These are phyloP conservation scores for Exophiala sideris DNA, from an alignment of 2,329 filamentous ascomycete genomes.

Conservation along the genomic window DNA sequence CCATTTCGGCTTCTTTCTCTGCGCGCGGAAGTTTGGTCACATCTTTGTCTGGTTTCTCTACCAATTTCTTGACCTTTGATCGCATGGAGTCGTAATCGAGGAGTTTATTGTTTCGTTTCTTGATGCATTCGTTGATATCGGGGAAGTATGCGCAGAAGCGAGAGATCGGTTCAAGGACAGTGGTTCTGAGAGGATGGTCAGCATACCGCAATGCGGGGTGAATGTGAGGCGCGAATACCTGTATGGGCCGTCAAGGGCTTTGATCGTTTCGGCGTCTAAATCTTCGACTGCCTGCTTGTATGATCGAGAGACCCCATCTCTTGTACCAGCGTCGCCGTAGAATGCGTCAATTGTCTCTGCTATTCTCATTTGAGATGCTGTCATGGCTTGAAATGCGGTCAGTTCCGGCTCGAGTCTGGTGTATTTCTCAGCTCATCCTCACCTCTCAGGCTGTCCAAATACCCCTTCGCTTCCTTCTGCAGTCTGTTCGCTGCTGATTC, in stretches of 20 bases:
- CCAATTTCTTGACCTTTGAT: constrained; percentile 92
- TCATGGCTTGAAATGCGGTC: constrained; percentile 70
- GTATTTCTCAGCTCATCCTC: constrained; percentile 23
- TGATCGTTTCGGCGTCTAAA: constrained; percentile 96
- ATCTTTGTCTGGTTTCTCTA: constrained; percentile 98
- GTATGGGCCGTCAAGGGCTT: constrained; percentile 94
- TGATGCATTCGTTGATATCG: constrained; percentile 98
- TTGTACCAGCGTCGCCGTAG: constrained; percentile 92
- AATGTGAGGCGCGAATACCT: constrained; percentile 48
- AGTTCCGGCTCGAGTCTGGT: background rate
- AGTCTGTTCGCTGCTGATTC: constrained; percentile 86
- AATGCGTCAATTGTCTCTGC: constrained; percentile 99
- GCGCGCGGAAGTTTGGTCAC: constrained; percentile 91
- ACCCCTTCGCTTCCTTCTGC: constrained; percentile 97
- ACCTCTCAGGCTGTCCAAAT: constrained; percentile 92
- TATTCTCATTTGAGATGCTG: constrained; percentile 97
- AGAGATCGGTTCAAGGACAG: constrained; percentile 91
- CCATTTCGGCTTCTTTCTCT: constrained; percentile 95
- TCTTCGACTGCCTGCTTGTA: constrained; percentile 99
- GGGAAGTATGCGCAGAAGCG: constrained; percentile 98
- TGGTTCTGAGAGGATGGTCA: constrained; percentile 56
- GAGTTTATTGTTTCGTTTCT: constrained; percentile 97
- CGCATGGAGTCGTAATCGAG: constrained; percentile 96
- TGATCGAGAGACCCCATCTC: constrained; percentile 89
- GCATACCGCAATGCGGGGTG: background rate